Evolutionary conservation across 345 rosid species (phyloP).

Genomic region (Hibiscus trionum): DNA sequence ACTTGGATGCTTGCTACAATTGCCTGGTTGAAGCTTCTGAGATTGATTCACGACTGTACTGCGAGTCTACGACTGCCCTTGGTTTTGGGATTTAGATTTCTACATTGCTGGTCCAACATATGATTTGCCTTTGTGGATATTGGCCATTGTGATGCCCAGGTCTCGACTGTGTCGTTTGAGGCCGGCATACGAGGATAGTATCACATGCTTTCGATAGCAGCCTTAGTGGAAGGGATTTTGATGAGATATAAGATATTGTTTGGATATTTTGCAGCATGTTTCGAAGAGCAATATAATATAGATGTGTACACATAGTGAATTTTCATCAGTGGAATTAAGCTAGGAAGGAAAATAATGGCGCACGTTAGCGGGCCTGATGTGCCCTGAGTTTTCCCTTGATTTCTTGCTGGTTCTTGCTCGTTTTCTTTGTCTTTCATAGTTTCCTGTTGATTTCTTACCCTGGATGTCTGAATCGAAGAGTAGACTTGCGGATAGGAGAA

Average conservation of each 20-base stretch:
- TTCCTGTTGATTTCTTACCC: too few relatives aligned
- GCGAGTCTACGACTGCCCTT: conserved; percentile 63
- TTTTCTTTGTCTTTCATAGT: too few relatives aligned
- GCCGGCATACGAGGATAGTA: conserved; percentile 37
- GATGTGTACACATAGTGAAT: too few relatives aligned
- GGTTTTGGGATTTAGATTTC: conserved; percentile 62
- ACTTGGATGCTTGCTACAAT: conserved; percentile 52
- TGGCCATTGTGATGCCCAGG: conserved; percentile 58
- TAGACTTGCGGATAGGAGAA: too few relatives aligned
- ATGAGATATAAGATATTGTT: conserved; percentile 48
- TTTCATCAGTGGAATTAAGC: too few relatives aligned
- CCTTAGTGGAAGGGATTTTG: conserved; percentile 58
- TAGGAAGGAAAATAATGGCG: too few relatives aligned
- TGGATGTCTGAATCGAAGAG: too few relatives aligned
- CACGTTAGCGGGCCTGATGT: too few relatives aligned
- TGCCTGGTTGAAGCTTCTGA: conserved; percentile 50
- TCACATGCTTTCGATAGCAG: conserved; percentile 48
- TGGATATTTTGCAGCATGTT: conserved; percentile 33
- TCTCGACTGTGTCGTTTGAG: conserved; percentile 41
- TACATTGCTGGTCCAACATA: conserved; percentile 28
- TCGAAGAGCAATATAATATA: conserved; percentile 31
- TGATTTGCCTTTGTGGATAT: conserved; percentile 43
- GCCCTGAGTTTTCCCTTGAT: too few relatives aligned
- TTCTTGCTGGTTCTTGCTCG: too few relatives aligned
- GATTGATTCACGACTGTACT: conserved; percentile 57